Base-by-base conservation (phyloP, 106 monocot genomes). In the Dactylorhiza incarnata region DNA sequence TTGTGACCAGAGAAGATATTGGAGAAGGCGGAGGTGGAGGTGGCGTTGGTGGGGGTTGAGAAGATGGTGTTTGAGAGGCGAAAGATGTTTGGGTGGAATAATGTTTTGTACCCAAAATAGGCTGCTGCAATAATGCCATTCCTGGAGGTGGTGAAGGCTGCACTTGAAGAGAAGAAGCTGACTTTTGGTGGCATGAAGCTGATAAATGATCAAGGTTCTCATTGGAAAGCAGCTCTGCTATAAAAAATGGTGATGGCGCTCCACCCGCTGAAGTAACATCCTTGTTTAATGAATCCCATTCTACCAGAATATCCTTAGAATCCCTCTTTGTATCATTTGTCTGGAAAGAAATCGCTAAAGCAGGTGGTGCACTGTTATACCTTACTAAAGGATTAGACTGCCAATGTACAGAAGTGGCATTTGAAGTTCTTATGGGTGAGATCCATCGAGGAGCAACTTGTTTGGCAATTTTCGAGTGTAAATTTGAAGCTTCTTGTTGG, bases 301-400 rank as follows among this genome's bases (percentile, higher is more conserved):
- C 20, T 22, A 2, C 49, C 22, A 23, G 22, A 49, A 49, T 11
- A 72, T 49, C 12, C 72, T 16, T 48, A 49, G 19, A 23, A 20
- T 49, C 49, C 22, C 22, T 22, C 49, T 49, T 72, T 78, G 81
- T 80, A 75, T 77, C 70, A 50, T 84, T 79, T 54, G 43, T 45
- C 50, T 70, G 74, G 77, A 73, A 68, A 73, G 75, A 75, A 76
- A 85, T 85, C 20, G 86, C 91, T 25, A 91, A 70, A 78, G 85
- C 93, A 76, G 96, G 79, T 24, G 94, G 97, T 46, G 89, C 75
- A 78, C 94, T 97, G 71, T 89, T 86, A 72, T 97, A 91, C 70
- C 97, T 87, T 46, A 91, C 89, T 68, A 94, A 87, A 67, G 89
- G 97, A 80, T 94, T 86, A 47, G 81, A 82, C 66, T 89, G 87